Evolutionary conservation across 2,329 filamentous ascomycete genomes (phyloP), one percentile per base, ranked within the genome.

Genomic region (Truncatella angustata): DNA sequence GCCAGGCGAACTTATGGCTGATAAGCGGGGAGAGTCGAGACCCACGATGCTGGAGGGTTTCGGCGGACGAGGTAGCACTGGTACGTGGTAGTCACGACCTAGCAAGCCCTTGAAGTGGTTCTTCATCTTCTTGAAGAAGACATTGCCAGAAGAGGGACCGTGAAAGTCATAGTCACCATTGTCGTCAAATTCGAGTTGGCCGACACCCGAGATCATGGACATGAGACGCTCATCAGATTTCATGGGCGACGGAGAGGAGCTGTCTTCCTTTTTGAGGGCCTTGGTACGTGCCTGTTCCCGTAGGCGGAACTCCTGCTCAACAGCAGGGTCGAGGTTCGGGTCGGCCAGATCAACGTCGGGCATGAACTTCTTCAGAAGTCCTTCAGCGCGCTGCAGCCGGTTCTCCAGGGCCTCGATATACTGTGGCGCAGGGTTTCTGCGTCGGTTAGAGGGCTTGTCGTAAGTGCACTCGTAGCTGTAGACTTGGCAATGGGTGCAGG

Each of bases 401-500:
- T 79, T 85, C 69, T 96, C 92, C 45, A 97, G 77, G 3, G 90
- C 90, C 71, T 96, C 92, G 59, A 96, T 90, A 67, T 96, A 96
- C 71, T 96, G 91, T 16, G 92, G 91, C 23, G 90, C 90, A 18
- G 92, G 91, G 67, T 96, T 96, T 62, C 92, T 85, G 59, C 91
- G 83, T 59, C 92, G 83, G 68, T 96, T 96, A 20, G 91, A 96
- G 11, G 92, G 92, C 67, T 96, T 94, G 65, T 96, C 91, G 71
- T 96, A 96, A 26, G 91, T 96, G 70, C 92, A 97, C 67, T 96
- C 92, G 77, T 97, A 97, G 68, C 91, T 97, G 71, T 99, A 97
- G 46, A 97, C 91, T 9, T 92, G 96, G 70, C 94, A 99, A 71
- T 97, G 94, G 0, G 92, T 97, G 72, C 90, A 94, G 9, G 90